Conservation (phyloP, 306 rosid genomes). For the Cotoneaster glaucophyllus region DNA sequence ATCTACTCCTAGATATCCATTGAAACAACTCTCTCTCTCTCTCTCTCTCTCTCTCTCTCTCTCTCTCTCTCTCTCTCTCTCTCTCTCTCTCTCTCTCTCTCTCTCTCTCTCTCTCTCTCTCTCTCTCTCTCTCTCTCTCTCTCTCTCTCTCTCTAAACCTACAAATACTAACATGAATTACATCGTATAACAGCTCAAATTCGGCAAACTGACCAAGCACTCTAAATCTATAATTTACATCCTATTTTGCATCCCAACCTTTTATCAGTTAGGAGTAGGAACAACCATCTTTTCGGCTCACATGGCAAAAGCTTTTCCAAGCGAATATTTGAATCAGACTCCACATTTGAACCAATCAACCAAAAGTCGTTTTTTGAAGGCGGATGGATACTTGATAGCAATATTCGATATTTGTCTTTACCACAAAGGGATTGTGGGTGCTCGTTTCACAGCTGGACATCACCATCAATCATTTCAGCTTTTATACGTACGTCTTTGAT, state of each 20-base stretch:
- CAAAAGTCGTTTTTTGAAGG: not conserved
- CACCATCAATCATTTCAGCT: not conserved
- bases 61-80: no score
- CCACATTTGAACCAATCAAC: not conserved
- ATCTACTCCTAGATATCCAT: no score
- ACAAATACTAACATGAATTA: no score
- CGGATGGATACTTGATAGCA: not conserved
- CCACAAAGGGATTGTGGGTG: not conserved
- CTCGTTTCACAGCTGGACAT: conserved; percentile 1
- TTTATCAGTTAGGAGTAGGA: not conserved
- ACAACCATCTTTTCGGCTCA: not conserved
- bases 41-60: no score
- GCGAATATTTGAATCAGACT: not conserved
- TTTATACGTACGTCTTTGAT: not conserved
- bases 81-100: no score
- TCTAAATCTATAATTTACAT: not conserved
- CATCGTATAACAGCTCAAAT: not conserved
- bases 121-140: no score
- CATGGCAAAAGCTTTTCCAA: not conserved
- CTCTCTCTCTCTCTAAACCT: no score
- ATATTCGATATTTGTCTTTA: not conserved
- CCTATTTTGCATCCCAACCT: not conserved
- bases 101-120: no score
- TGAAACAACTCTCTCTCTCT: no score
- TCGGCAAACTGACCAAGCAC: not conserved